phyloP scores from a whole-genome alignment of 345 rosid genomes.

The Rubroshorea leprosula region DNA sequence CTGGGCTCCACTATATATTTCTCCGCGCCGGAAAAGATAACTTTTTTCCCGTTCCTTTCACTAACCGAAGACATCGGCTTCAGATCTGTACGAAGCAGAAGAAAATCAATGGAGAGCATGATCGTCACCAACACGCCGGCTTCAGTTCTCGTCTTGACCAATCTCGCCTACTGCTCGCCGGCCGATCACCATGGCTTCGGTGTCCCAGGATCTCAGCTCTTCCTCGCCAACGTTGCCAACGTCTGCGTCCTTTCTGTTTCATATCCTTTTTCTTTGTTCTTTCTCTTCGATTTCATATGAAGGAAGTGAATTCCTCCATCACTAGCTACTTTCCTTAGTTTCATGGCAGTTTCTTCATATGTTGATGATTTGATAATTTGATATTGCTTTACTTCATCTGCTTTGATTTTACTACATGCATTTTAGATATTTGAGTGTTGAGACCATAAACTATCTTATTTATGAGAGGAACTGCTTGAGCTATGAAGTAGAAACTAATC shows the following conservation, averaged over 20 bases:
- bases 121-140: conserved; percentile 73
- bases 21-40: too few relatives aligned
- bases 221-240: conserved; percentile 57
- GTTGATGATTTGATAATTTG: too few relatives aligned
- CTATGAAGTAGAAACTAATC: too few relatives aligned
- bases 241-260: conserved; percentile 61
- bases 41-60: not conserved
- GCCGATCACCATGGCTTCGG: conserved; percentile 78
- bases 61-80: not conserved
- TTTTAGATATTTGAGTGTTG: too few relatives aligned
- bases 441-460: too few relatives aligned
- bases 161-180: conserved; percentile 79
- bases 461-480: too few relatives aligned
- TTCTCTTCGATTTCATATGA: not conserved
- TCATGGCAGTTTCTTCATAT: too few relatives aligned
- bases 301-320: too few relatives aligned
- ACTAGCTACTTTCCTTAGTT: too few relatives aligned
- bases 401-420: too few relatives aligned
- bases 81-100: conserved; percentile 11
- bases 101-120: conserved; percentile 66
- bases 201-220: conserved; percentile 66
- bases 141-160: conserved; percentile 76
- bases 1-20: too few relatives aligned
- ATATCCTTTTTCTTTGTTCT: conserved; percentile 49
- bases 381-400: too few relatives aligned